Evolutionary conservation across 345 rosid species (phyloP).

Genomic region (Populus ilicifolia): DNA sequence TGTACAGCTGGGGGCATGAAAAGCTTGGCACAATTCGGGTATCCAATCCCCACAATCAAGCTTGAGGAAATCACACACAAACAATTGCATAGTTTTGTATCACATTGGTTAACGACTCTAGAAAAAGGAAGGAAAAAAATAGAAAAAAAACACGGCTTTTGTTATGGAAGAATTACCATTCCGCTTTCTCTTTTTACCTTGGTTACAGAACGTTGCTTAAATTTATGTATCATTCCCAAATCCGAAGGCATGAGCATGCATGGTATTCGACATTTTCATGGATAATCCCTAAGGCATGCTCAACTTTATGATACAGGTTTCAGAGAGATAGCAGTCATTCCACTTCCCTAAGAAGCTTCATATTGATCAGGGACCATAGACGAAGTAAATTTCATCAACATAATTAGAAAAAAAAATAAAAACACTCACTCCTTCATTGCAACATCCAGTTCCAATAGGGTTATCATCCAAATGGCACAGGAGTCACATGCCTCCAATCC

Average conservation of each 20-base stretch:
- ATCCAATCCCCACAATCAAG: too few relatives aligned
- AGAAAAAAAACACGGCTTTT: background rate
- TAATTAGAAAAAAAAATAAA: background rate
- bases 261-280: background rate
- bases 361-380: background rate
- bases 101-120: background rate
- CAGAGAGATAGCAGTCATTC: background rate
- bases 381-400: background rate
- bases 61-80: too few relatives aligned
- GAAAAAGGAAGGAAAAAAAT: background rate
- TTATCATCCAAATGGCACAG: background rate
- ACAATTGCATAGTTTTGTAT: background rate
- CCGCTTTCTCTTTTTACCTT: background rate
- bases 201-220: background rate
- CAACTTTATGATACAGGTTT: background rate
- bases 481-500: background rate
- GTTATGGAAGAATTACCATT: background rate
- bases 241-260: background rate
- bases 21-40: too few relatives aligned
- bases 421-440: conserved; percentile 1
- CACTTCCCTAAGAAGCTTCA: background rate
- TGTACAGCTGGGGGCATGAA: background rate
- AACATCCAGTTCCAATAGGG: background rate
- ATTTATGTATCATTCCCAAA: too few relatives aligned
- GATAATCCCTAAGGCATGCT: background rate